Conservation (phyloP, 805 yeast genomes). For the Cyberlindnera amylophila region DNA sequence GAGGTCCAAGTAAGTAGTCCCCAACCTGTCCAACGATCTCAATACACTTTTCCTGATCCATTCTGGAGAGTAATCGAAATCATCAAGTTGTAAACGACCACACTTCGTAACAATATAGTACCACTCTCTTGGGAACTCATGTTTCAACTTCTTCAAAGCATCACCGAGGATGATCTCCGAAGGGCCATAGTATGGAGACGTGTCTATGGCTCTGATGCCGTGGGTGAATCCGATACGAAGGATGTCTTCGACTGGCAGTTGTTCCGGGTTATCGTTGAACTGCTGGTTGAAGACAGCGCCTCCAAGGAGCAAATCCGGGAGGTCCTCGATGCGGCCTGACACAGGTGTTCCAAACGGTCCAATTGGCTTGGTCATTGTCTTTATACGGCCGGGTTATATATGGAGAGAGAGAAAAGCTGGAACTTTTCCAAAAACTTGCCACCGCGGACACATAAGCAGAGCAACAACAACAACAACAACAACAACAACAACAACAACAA, state of each 20-base stretch:
- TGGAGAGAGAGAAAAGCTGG: no score
- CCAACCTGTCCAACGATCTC: constrained; percentile 64
- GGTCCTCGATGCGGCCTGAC: constrained; percentile 27
- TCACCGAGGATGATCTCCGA: constrained; percentile 73
- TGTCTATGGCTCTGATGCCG: constrained; percentile 79
- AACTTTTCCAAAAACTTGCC: no score
- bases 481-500: no score
- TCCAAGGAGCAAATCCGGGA: constrained; percentile 69
- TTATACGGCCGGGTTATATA: not conserved
- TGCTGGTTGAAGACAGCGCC: constrained; percentile 87
- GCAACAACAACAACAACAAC: no score
- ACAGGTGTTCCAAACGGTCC: constrained; percentile 18
- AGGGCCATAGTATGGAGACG: constrained; percentile 92
- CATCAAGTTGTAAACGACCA: constrained; percentile 66
- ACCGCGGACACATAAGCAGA: no score
- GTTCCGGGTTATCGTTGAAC: constrained; percentile 66
- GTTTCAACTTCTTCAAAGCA: constrained; percentile 44
- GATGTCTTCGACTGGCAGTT: constrained; percentile 54
- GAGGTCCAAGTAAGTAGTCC: constrained; percentile 68
- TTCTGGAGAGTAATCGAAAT: constrained; percentile 68
- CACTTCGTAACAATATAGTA: constrained; percentile 81
- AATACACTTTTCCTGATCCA: constrained; percentile 58
- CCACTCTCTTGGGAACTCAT: constrained; percentile 48
- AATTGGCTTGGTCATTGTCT: constrained; percentile 14
- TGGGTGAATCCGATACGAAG: constrained; percentile 53